phyloP scores from a whole-genome alignment of 305 asterid genomes.

The Caryopteris hybrid region DNA sequence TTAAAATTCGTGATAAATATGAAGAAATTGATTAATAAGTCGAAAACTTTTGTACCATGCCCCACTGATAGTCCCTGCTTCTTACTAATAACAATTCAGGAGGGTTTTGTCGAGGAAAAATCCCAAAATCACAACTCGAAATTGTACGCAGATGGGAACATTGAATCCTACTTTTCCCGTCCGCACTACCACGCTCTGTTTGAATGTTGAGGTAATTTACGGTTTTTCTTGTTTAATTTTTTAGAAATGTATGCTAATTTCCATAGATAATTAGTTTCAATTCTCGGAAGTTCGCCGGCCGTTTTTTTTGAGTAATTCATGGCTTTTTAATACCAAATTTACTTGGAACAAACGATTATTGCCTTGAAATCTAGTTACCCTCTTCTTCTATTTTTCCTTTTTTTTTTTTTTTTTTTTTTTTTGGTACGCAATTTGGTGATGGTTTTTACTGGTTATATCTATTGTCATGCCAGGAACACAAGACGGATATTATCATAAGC shows the following conservation, averaged over 20 bases:
- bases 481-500: conserved; percentile 75
- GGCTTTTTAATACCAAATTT: neutral
- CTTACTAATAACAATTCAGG: no score
- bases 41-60: no score
- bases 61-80: no score
- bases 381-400: neutral
- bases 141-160: conserved; percentile 29
- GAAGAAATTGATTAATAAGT: no score
- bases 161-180: conserved; percentile 43
- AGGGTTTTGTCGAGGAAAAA: no score
- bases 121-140: neutral
- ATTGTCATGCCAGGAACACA: conserved; percentile 46
- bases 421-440: neutral
- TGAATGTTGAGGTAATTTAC: conserved; percentile 53
- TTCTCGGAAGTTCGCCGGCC: neutral
- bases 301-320: neutral
- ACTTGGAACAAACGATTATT: neutral
- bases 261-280: neutral
- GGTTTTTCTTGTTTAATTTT: conserved; percentile 6
- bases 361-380: neutral
- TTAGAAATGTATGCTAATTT: neutral
- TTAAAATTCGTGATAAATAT: no score
- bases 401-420: no score
- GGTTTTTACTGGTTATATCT: neutral
- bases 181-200: conserved; percentile 34